phyloP scores from a whole-genome alignment of 441 rosid genomes.

The Eruca vesicaria region DNA sequence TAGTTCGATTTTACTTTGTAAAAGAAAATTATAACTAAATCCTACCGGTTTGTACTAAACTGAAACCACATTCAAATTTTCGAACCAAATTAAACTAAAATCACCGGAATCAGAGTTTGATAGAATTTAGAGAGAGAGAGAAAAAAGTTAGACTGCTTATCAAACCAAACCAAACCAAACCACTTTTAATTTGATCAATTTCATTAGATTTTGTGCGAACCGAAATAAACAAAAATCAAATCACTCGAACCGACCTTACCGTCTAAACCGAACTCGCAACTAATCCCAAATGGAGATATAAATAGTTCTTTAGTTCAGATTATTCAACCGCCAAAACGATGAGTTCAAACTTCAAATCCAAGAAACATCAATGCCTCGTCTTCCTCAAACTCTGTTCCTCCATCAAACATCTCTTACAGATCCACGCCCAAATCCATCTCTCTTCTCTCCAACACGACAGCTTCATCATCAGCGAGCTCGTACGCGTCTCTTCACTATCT shows the following conservation, averaged over 20 bases:
- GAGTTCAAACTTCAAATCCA: slow-evolving; percentile 39
- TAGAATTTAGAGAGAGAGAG: neutral
- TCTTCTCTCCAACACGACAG: slow-evolving; percentile 49
- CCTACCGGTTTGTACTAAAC: neutral
- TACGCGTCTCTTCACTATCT: slow-evolving; percentile 50
- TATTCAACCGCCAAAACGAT: slow-evolving; percentile 28
- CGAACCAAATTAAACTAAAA: neutral
- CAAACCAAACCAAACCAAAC: neutral
- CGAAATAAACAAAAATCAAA: neutral
- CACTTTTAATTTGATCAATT: neutral
- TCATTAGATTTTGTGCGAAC: neutral
- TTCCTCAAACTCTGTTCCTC: slow-evolving; percentile 55
- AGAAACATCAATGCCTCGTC: slow-evolving; percentile 44
- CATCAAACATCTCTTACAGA: slow-evolving; percentile 47
- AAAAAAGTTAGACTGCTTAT: neutral
- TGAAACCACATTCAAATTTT: neutral
- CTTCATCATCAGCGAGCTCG: slow-evolving; percentile 48
- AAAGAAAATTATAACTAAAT: neutral
- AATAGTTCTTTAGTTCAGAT: neutral
- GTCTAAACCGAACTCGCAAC: neutral
- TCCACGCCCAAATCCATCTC: slow-evolving; percentile 56
- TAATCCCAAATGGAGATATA: neutral
- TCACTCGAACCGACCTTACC: neutral
- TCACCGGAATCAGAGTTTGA: too few species aligned
- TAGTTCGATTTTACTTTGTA: neutral